A percentile compares a stretch with the other conserved stretches of the same genome.
phyloP scores from a whole-genome alignment of 2,329 filamentous ascomycete species.

The Neonectria coccinea region DNA sequence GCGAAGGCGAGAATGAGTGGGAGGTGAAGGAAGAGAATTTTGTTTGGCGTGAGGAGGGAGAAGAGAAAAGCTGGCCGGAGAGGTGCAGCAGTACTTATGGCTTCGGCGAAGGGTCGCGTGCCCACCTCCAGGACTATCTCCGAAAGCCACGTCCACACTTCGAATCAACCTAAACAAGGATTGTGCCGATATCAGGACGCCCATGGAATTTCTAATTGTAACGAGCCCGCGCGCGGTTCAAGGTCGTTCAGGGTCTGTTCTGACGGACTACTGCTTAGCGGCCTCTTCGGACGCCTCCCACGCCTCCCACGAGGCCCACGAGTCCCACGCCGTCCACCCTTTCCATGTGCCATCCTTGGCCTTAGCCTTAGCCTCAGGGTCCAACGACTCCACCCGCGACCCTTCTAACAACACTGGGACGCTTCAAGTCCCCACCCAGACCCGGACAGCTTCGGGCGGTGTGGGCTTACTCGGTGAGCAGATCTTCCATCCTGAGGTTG shows the following conservation, averaged over 20 bases:
- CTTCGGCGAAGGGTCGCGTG: conserved; percentile 16
- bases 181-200: conserved; percentile 1
- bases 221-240: conserved; percentile 8
- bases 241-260: conserved; percentile 14
- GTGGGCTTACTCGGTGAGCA: conserved; percentile 16
- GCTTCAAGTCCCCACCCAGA: conserved; percentile 15
- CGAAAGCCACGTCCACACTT: neutral
- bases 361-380: conserved; percentile 23
- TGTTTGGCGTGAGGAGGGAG: neutral
- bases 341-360: conserved; percentile 15
- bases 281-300: conserved; percentile 14
- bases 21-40: conserved; percentile 10
- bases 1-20: neutral
- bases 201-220: conserved; percentile 7
- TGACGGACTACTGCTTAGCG: conserved; percentile 12
- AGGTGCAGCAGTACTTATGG: conserved; percentile 9
- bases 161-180: neutral
- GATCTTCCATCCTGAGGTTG: conserved; percentile 7
- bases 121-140: conserved; percentile 8
- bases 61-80: conserved; percentile 4
- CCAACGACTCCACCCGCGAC: conserved; percentile 23
- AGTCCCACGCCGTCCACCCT: conserved; percentile 4
- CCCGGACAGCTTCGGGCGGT: conserved; percentile 14
- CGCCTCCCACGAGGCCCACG: neutral
- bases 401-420: conserved; percentile 15